Base-by-base conservation (phyloP, 495 filamentous ascomycete species). In the Achaetomiella virescens region DNA sequence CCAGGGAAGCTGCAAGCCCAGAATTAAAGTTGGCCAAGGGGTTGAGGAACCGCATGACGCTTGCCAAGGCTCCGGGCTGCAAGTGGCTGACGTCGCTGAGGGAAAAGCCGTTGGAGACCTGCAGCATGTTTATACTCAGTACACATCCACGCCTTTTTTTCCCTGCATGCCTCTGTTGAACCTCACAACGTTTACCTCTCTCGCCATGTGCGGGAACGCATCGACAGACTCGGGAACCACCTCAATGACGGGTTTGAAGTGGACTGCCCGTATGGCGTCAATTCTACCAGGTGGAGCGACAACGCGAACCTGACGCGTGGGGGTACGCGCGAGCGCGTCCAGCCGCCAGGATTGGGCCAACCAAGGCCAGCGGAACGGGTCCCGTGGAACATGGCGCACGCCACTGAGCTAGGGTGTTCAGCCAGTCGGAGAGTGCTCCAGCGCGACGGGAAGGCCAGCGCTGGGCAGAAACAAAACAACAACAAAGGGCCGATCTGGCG, bases 231-330 rank as follows among this genome's bases (percentile, higher is more conserved):
- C 27, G 9, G 27, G 27, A 31, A 31, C 27, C 27, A 9, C 5
- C 9, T 31, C 27, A 31, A 5, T 31, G 5, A 31, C 5, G 5
- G 27, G 9, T 31, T 31, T 4, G 27, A 31, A n/a, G n/a, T n/a
- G n/a, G n/a, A n/a, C n/a, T n/a, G n/a, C n/a, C n/a, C n/a, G 43
- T 15, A 17, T 38, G 8, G 36, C 11, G 17, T 41, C 14, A 7
- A 41, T 17, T 14, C 36, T 12, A 46, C 29, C 22, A 11, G 20
- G 41, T n/a, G 5, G 27, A 27, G 44, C 5, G 46, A 38, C 25
- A 59, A 61, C 61, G 55, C 64, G 64, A 60, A 61, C 40, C 45
- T 58, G 52, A 64, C 61, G 64, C 59, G 61, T 54, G 27, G 54
- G 47, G 24, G 25, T 25, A 31, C 33, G 29, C 11, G 31, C 14